Evolutionary conservation across 148 eudicot genomes (phyloP), one percentile per base, ranked within the genome.

Genomic region (Silene conica): DNA sequence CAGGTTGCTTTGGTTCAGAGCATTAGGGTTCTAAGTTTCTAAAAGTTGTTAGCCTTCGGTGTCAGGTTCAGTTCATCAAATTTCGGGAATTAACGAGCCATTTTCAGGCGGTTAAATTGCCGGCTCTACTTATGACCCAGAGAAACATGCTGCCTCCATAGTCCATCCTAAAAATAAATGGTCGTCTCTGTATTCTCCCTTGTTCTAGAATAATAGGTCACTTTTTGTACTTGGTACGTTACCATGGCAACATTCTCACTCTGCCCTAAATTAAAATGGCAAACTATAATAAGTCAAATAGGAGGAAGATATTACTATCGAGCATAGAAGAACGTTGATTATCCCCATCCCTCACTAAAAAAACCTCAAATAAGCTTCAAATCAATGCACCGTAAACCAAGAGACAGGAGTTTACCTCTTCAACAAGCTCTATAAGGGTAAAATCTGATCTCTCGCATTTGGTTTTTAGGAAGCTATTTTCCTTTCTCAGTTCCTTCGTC

Each of bases 381-480:
- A 38, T 26, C 23, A 21, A 22, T 12, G 73, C 43, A 28, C 16
- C 1, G 23, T n/a, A 50, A 80, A 26, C 57, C 15, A n/a, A 22
- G 34, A 26, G 4, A 69, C 6, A 62, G 67, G 70, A 67, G n/a
- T 69, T 75, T 85, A 95, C 99, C 96, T 95, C 97, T 69, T 90
- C 89, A 52, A 89, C 89, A 50, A 95, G 96, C 82, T 92, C 93
- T 82, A 90, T 86, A 63, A 90, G 96, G 69, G 97, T 88, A 72
- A 81, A 34, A 72, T 92, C 99, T 70, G 99, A 75, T 77, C 90
- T 92, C 43, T 89, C 92, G 77, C 88, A 83, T 78, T 95, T 92
- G 88, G 89, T 84, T 84, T 95, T 95, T 89, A 95, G 76, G 80
- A 89, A 89, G 23, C 89, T 76, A 76, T 92, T 95, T 81, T 95